Base-by-base conservation (phyloP, 1,284 basidiomycete species). In the Amylostereum areolatum region DNA sequence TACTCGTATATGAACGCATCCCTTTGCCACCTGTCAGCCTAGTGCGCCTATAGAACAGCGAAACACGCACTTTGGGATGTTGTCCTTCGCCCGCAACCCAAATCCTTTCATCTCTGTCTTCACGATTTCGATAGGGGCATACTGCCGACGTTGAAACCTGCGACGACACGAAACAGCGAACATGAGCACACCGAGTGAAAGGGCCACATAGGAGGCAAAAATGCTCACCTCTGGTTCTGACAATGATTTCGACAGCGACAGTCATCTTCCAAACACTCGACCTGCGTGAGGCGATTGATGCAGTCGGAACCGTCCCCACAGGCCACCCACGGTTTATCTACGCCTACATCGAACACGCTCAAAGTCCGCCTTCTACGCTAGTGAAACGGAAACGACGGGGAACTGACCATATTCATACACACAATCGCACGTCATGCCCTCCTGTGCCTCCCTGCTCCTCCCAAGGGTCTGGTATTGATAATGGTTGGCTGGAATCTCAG, bases 1-100 rank as follows among this genome's bases (percentile, higher is more conserved):
- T 99, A 99, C 69, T 99, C 96, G 67, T 97, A 98, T 51, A 99
- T 89, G 67, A 99, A 95, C 0, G 80, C 63, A 62, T 98, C 95
- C 57, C 94, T 95, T 62, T 25, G 30, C 18, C 28, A 24, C 35
- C 11, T 4, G 30, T 45, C 41, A 42, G 32, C 10, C n/a, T 40
- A 37, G 36, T 35, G 25, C 9, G 1, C 49, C 27, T 45, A 40
- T 8, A 33, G 24, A 7, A 11, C 18, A n/a, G 31, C 9, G 31
- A 43, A 27, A 18, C 12, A 75, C 89, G 65, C 62, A 96, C 95
- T 79, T 84, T 37, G 72, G 67, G 46, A 99, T 69, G 63, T 88
- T 76, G 27, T 67, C 66, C 47, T 75, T 83, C 11, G 92, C 89
- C 46, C 97, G 80, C 24, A 99, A 71, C 36, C 96, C 96, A 69